Evolutionary conservation across 2,329 filamentous ascomycete genomes (phyloP).

Genomic region (Neonectria punicea): DNA sequence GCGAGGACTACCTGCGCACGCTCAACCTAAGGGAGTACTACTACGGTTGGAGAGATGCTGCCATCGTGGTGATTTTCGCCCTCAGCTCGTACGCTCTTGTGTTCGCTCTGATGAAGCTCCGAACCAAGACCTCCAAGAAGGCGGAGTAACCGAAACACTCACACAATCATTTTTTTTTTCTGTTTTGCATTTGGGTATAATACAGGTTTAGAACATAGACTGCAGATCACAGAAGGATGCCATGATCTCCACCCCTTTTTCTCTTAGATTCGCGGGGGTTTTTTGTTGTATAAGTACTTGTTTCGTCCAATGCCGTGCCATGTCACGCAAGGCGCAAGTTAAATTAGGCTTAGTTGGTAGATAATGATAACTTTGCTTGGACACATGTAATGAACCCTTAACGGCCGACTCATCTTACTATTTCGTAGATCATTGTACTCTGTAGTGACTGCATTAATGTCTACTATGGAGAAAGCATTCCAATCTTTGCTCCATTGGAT

Average conservation of each 20-base stretch:
- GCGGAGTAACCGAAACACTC: conserved; percentile 45
- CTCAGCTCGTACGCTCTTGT: conserved; percentile 63
- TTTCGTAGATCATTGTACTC: too few species aligned
- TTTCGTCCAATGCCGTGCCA: background rate
- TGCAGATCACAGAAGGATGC: background rate
- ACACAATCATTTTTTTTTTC: background rate
- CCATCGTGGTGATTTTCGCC: conserved; percentile 66
- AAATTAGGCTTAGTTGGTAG: background rate
- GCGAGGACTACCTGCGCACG: conserved; percentile 68
- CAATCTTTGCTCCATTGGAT: too few species aligned
- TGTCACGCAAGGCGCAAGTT: background rate
- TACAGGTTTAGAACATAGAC: background rate
- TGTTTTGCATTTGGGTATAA: background rate
- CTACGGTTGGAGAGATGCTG: conserved; percentile 75
- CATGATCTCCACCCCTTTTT: background rate
- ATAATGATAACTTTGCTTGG: background rate
- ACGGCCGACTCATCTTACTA: too few species aligned
- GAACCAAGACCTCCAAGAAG: conserved; percentile 60
- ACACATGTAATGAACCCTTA: too few species aligned
- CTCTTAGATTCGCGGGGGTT: background rate
- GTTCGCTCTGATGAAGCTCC: conserved; percentile 58
- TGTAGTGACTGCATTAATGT: too few species aligned
- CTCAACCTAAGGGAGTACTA: conserved; percentile 70
- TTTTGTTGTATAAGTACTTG: background rate
- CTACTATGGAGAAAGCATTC: too few species aligned